Evolutionary conservation across 2,329 filamentous ascomycete species (phyloP).

Genomic region (Metarhizium humberi): DNA sequence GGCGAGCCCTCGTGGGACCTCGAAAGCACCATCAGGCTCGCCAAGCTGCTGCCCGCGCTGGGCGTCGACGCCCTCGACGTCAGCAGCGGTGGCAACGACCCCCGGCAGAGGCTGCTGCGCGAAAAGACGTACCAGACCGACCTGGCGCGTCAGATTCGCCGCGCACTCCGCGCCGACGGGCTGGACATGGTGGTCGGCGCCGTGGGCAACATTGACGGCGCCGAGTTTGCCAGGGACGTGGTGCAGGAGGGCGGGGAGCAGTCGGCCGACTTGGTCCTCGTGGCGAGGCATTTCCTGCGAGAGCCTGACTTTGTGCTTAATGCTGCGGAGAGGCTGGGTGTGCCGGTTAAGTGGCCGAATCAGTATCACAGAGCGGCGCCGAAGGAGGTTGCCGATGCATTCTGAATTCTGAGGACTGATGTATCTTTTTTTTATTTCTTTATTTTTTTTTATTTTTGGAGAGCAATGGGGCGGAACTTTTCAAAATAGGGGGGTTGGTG

Average conservation of each 20-base stretch:
- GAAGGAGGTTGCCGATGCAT: slow-evolving; percentile 5
- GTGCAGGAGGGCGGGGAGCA: slow-evolving; percentile 35
- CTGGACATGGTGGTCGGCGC: slow-evolving; percentile 55
- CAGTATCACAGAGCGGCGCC: slow-evolving; percentile 44
- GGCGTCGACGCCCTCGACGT: slow-evolving; percentile 82
- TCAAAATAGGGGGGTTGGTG: no score
- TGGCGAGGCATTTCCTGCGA: slow-evolving; percentile 69
- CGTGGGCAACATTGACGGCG: slow-evolving; percentile 65
- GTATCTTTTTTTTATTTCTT: no score
- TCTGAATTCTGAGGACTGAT: neutral
- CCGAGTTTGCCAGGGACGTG: slow-evolving; percentile 53
- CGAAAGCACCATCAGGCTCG: slow-evolving; percentile 58
- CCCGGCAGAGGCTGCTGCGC: slow-evolving; percentile 48
- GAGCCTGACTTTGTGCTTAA: slow-evolving; percentile 71
- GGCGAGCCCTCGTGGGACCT: slow-evolving; percentile 52
- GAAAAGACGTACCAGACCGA: slow-evolving; percentile 65
- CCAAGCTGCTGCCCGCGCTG: slow-evolving; percentile 56
- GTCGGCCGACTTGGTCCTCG: slow-evolving; percentile 58
- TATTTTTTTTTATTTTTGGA: no score
- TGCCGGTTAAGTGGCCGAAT: slow-evolving; percentile 61
- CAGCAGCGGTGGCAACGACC: slow-evolving; percentile 64
- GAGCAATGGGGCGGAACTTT: no score
- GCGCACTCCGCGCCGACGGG: slow-evolving; percentile 43
- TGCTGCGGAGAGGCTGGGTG: slow-evolving; percentile 62
- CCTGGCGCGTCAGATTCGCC: slow-evolving; percentile 62